Percentiles rank a stretch among this genome's conserved stretches.
These are phyloP conservation scores for Pseudogymnoascus sp. DNA, from an alignment of 2,329 filamentous ascomycete species.

Conservation along the genomic window DNA sequence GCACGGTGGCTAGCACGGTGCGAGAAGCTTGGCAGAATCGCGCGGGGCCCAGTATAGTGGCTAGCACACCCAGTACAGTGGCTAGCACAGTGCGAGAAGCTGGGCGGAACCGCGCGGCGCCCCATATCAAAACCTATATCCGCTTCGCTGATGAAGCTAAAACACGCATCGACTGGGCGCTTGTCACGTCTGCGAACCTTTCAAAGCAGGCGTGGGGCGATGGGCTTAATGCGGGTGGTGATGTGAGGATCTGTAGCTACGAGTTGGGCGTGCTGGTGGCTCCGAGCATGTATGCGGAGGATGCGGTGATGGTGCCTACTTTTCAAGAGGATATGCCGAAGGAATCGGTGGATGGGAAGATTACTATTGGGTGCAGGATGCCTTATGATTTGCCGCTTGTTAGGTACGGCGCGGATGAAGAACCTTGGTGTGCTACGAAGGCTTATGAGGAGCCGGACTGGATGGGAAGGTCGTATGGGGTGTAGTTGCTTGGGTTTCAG, in stretches of 20 bases:
- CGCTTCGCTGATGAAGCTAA: slow-evolving; percentile 40
- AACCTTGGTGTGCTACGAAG: slow-evolving; percentile 68
- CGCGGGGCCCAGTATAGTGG: background rate
- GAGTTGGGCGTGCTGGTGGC: slow-evolving; percentile 79
- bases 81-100: slow-evolving; percentile 35
- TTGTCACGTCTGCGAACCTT: slow-evolving; percentile 84
- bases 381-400: slow-evolving; percentile 75
- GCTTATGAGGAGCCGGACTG: slow-evolving; percentile 54
- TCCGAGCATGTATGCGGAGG: slow-evolving; percentile 50
- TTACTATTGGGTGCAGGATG: slow-evolving; percentile 61
- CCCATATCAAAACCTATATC: slow-evolving; percentile 86
- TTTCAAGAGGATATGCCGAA: slow-evolving; percentile 53
- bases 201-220: slow-evolving; percentile 87
- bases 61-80: background rate
- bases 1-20: slow-evolving; percentile 11
- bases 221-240: slow-evolving; percentile 42
- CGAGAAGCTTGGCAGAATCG: slow-evolving; percentile 51
- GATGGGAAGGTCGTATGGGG: slow-evolving; percentile 30
- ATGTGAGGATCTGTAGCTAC: slow-evolving; percentile 68
- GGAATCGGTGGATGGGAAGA: slow-evolving; percentile 18
- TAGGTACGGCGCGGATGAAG: slow-evolving; percentile 52
- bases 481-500: background rate
- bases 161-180: slow-evolving; percentile 65
- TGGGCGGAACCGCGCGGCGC: slow-evolving; percentile 61
- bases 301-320: slow-evolving; percentile 53